Evolutionary conservation across 1,284 basidiomycete genomes (phyloP), one percentile per base, ranked within the genome.

Genomic region (Fomitiporia mediterranea): DNA sequence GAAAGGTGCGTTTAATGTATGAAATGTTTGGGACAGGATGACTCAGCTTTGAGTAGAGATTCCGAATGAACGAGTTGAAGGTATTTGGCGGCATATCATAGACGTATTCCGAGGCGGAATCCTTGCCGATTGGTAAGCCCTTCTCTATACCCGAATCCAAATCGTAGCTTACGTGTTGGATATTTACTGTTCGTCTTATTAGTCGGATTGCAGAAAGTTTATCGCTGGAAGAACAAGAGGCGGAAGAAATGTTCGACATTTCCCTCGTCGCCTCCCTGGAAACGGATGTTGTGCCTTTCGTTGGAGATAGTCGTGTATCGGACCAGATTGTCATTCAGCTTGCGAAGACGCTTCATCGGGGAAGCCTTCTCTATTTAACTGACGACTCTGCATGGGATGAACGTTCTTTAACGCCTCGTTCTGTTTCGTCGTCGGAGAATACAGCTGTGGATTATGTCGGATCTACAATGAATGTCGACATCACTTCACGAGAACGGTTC

Each of bases 191-290:
- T 2, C 34, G 51, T 19, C 5, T 17, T 32, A 28, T 6, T 52
- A 86, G 84, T 63, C 81, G 80, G 21, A 66, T 72, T 1, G 77
- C 79, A 3, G 78, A 84, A 56, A 64, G 70, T 11, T 75, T 88
- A 52, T 66, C 83, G 0, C 70, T 86, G 2, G 82, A 87, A 9
- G 74, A 79, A 1, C 84, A 89, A 68, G 83, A 87, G 57, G 75
- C 76, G 0, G 94, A 98, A 67, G 95, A 98, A 68, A 84, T 83
- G 54, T 97, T 96, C 66, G 91, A 97, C 62, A 79, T 94, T 1
- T 77, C 86, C 0, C 77, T 95, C n/a, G 79, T 98, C 30, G 79
- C 81, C 2, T 80, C 86, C 0, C 72, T 97, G 17, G 89, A 94
- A 68, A 82, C 81, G 8, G 84, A 91, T 62, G 81, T 98, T 4